Evolutionary conservation across 2,329 filamentous ascomycete genomes (phyloP), one percentile per base, ranked within the genome.

Genomic region (Parastagonospora avenae): DNA sequence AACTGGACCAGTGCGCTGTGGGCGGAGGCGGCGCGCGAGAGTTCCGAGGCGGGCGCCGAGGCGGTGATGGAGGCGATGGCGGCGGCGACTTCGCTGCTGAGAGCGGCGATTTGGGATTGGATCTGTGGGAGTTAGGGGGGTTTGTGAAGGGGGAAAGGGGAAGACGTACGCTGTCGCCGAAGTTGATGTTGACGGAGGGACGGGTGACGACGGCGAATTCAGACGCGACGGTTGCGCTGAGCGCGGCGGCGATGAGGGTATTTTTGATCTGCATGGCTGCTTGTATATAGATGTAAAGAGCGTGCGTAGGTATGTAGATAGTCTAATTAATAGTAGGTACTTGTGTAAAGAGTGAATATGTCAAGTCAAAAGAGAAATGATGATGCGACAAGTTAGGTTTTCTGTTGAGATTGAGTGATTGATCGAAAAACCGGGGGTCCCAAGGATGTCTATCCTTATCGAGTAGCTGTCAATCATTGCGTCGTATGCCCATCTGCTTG

Each of bases 151-250:
- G 8, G 4, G 11, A 2, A 4, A 9, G 6, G 30, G 35, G 31
- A 12, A 38, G 16, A 48, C 55, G 12, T 57, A 64, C 60, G 42
- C 62, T 54, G 44, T 54, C 53, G 19, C n/a, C n/a, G n/a, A 64
- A 46, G 24, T 57, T 45, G 19, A 46, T 38, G 37, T 57, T 49
- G 30, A 53, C 60, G n/a, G 53, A 54, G 4, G 62, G 48, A 12
- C 52, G 29, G 6, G 59, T 64, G 28, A 65, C 50, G 44, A 65
- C 51, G 33, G 60, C 59, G 48, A 65, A 65, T 15, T 65, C 59
- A 9, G 62, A 57, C 10, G 59, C 46, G 8, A 50, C 55, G 30
- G 45, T 46, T 15, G 59, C 57, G 48, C 54, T 55, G 29, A 61
- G 55, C 24, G 54, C 57, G n/a, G 57, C 55, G 32, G 53, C 56